Evolutionary conservation across 2,329 filamentous ascomycete genomes (phyloP).

Genomic region (Exophiala lecanii-corni): DNA sequence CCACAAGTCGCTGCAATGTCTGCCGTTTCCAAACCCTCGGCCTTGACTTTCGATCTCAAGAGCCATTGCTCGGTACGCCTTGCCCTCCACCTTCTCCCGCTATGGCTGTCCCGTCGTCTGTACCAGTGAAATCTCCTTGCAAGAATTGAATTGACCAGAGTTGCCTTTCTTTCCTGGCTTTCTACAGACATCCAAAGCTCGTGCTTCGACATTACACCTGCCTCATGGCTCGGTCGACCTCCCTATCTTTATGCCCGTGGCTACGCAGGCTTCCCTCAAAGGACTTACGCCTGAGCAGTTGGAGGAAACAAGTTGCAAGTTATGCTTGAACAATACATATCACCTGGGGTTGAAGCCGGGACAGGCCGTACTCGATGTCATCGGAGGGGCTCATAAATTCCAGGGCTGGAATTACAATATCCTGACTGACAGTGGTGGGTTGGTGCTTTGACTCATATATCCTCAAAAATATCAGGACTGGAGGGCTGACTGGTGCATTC

Average conservation of each 20-base stretch:
- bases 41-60: conserved; percentile 72
- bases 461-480: background rate
- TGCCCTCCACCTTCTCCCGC: background rate
- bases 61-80: conserved; percentile 71
- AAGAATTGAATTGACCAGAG: conserved; percentile 14
- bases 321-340: conserved; percentile 98
- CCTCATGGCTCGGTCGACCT: conserved; percentile 88
- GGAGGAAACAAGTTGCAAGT: conserved; percentile 77
- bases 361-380: conserved; percentile 76
- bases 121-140: background rate
- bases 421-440: conserved; percentile 63
- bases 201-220: conserved; percentile 79
- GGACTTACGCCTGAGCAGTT: conserved; percentile 89
- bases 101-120: conserved; percentile 2
- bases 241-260: conserved; percentile 97
- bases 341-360: conserved; percentile 93
- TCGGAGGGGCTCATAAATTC: conserved; percentile 89
- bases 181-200: conserved; percentile 80
- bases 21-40: conserved; percentile 39
- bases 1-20: conserved; percentile 20
- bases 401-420: conserved; percentile 96
- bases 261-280: conserved; percentile 92
- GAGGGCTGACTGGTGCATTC: conserved; percentile 26
- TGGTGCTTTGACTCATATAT: conserved; percentile 29
- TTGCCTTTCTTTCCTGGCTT: conserved; percentile 6